Base-by-base conservation (phyloP, 1,284 basidiomycete genomes). In the Melampsora abietis-canadensis region DNA sequence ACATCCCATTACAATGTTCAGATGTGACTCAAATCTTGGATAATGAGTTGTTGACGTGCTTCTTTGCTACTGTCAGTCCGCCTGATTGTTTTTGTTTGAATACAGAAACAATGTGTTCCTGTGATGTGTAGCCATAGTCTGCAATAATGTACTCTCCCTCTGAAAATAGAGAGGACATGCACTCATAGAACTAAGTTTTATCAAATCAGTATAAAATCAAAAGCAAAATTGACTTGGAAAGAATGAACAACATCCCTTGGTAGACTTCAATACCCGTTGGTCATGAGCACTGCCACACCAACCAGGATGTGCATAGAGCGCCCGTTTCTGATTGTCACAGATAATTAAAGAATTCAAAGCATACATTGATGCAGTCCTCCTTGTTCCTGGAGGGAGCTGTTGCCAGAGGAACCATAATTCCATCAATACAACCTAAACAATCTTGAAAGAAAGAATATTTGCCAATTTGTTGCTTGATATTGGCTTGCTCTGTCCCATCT, bases 1-100 rank as follows among this genome's bases (percentile, higher is more conserved):
- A 34, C n/a, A 68, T 68, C 3, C 67, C 67, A 46, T 60, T 68
- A 27, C 54, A 46, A 46, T 68, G 67, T 30, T 68, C 67, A 19
- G 61, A 34, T 4, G 3, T 12, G 1, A 68, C 67, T 19, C 57
- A n/a, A 5, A 10, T 7, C 21, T 24, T 10, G 24, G 48, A 57
- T 6, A 68, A 15, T 6, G 6, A 24, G 19, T 5, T 19, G 30
- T 68, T 68, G 46, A 68, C 60, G 7, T 60, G 34, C 34, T 34
- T 34, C 34, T 34, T 34, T 34, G 34, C 34, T 34, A 8, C 3
- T 34, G 34, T 34, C 34, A 34, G 34, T 34, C 34, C 34, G 8
- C 34, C 34, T 8, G 34, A 34, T 34, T 8, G 8, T 34, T 3
- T 34, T 34, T 8, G 6, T 21, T 68, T 31, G 5, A 60, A 60